Base-by-base conservation (phyloP, 169 alveolate species). In the Babesia sp. region DNA sequence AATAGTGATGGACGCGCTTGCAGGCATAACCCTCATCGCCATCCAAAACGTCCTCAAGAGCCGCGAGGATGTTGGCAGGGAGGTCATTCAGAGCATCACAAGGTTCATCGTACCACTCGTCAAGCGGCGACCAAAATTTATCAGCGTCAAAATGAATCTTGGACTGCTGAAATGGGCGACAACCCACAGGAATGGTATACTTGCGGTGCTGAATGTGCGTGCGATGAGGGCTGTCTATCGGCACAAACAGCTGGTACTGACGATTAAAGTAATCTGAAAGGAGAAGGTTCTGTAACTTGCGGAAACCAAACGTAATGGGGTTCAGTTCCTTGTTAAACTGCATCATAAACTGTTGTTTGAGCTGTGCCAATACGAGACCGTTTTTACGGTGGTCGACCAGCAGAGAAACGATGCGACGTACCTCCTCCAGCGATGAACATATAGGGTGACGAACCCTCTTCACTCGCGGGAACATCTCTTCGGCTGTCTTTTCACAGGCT, bases 401-500 rank as follows among this genome's bases (percentile, higher is more conserved):
- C 36, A 84, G 45, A 11, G 93, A 88, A 16, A 88, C 72, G 0
- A 88, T 88, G 8, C 61, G 54, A 55, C 69, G 57, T 14, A 88
- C 93, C 77, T 88, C 93, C 16, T 64, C 86, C 53, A 88, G 26
- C 0, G 91, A 80, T 6, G 82, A 57, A 42, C 93, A 88, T 34
- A 84, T 63, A 31, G 90, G 91, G 56, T 88, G 83, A 20, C 82
- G 56, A 11, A 63, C 54, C 44, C 74, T 84, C 77, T 84, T 88
- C 36, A 77, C 39, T 51, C 84, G 68, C 0, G 93, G 93, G 51
- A 84, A 88, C 33, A 88, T 36, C 57, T 88, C 93, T 41, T 88
- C 90, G n/a, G 93, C 93, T 37, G 91, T 88, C 55, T 84, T 88
- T 78, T 84, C 91, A 51, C 93, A 88, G 18, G 93, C 93, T 7